phyloP scores from a whole-genome alignment of 805 yeast species.

The Candida hungchunana region DNA sequence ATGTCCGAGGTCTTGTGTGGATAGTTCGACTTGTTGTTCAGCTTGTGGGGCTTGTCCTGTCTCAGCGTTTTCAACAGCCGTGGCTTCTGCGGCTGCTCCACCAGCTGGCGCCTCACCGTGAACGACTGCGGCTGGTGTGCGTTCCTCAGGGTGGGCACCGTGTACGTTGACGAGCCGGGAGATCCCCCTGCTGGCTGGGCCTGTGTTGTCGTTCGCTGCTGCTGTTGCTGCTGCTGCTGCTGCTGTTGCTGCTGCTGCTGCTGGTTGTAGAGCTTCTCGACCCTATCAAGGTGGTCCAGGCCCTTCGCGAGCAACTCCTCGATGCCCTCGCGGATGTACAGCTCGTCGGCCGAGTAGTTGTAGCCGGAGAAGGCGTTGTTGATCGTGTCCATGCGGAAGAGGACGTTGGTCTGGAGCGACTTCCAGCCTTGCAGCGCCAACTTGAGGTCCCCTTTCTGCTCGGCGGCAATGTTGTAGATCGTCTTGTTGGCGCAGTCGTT shows the following conservation, averaged over 20 bases:
- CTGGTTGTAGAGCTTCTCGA: slow-evolving; percentile 19
- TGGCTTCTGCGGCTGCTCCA: slow-evolving; percentile 18
- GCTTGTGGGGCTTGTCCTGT: slow-evolving; percentile 20
- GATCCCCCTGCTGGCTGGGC: neutral
- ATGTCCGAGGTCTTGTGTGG: slow-evolving; percentile 16
- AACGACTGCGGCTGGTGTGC: slow-evolving; percentile 24
- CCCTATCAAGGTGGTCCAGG: slow-evolving; percentile 37
- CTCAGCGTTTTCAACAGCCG: slow-evolving; percentile 34
- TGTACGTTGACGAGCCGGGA: slow-evolving; percentile 7
- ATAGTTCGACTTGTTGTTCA: slow-evolving; percentile 13
- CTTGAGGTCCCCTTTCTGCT: slow-evolving; percentile 47
- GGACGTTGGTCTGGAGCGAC: slow-evolving; percentile 56
- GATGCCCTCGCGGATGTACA: slow-evolving; percentile 31
- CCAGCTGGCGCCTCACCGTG: slow-evolving; percentile 21
- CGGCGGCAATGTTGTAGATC: slow-evolving; percentile 51
- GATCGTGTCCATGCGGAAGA: slow-evolving; percentile 50
- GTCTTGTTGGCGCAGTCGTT: slow-evolving; percentile 58
- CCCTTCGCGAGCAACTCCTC: slow-evolving; percentile 22
- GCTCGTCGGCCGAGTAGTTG: slow-evolving; percentile 41
- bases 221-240: neutral
- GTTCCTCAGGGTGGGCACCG: slow-evolving; percentile 23
- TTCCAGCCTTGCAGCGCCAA: slow-evolving; percentile 73
- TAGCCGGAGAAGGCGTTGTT: slow-evolving; percentile 36
- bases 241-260: slow-evolving; percentile 1
- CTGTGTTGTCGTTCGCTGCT: neutral